Conservation (phyloP, 495 filamentous ascomycete species). For the Tuber borchii region DNA sequence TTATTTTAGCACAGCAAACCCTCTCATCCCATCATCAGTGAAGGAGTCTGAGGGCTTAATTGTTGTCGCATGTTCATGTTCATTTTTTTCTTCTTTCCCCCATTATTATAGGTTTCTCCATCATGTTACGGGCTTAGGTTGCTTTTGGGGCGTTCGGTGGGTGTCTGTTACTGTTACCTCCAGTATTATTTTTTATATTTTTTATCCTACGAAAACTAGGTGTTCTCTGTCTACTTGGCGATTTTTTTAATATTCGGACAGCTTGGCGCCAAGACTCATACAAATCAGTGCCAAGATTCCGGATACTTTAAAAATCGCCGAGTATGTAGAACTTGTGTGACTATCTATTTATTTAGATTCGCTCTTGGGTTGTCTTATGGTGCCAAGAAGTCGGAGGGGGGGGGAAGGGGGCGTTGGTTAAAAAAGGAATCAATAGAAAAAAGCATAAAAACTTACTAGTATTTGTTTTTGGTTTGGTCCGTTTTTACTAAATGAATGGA, state of each 20-base stretch:
- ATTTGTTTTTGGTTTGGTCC: neutral
- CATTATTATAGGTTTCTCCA: neutral
- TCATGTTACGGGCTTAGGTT: neutral
- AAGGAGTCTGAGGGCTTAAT: neutral
- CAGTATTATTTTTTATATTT: neutral
- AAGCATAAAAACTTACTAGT: neutral
- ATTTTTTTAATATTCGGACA: too few relatives aligned
- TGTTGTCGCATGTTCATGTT: neutral
- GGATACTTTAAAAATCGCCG: too few relatives aligned
- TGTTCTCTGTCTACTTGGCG: neutral
- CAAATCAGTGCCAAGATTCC: too few relatives aligned
- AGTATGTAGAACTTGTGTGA: neutral
- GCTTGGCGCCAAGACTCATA: too few relatives aligned
- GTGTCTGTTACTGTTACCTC: neutral
- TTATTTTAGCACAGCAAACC: neutral
- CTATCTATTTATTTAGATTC: neutral
- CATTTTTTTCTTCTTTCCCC: neutral
- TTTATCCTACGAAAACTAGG: neutral
- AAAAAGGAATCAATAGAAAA: constrained; percentile 6
- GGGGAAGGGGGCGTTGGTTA: neutral
- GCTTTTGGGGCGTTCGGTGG: neutral
- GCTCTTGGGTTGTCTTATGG: neutral
- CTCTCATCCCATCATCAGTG: neutral
- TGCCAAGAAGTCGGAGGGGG: neutral
- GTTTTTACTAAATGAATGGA: neutral